These are phyloP conservation scores for Leishmania tarentolae DNA, from an alignment of 208 protist genomes.

Conservation along the genomic window DNA sequence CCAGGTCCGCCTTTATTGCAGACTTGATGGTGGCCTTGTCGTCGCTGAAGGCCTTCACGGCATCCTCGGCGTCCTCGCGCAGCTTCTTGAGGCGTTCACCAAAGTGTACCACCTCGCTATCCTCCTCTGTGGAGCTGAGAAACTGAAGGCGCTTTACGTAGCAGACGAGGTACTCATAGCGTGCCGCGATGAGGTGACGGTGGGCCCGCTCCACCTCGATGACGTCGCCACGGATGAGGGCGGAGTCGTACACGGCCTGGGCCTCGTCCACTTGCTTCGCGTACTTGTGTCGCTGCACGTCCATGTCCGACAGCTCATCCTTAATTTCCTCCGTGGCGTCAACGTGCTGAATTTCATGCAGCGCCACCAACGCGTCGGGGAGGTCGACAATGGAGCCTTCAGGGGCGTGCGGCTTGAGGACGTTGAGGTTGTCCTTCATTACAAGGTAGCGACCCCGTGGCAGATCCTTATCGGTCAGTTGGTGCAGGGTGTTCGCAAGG, in stretches of 20 bases:
- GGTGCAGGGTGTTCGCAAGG: slow-evolving; percentile 45
- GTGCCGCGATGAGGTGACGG: slow-evolving; percentile 74
- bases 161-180: slow-evolving; percentile 70
- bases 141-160: slow-evolving; percentile 58
- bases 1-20: slow-evolving; percentile 52
- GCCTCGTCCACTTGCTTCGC: slow-evolving; percentile 48
- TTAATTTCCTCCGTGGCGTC: slow-evolving; percentile 61
- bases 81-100: slow-evolving; percentile 50
- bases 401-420: slow-evolving; percentile 53
- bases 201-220: slow-evolving; percentile 76
- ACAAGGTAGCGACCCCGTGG: slow-evolving; percentile 67
- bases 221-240: slow-evolving; percentile 56
- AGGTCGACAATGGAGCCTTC: slow-evolving; percentile 42
- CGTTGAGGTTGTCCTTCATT: slow-evolving; percentile 60
- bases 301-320: slow-evolving; percentile 70
- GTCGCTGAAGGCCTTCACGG: slow-evolving; percentile 48
- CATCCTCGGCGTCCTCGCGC: slow-evolving; percentile 57
- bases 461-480: slow-evolving; percentile 46
- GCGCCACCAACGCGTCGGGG: slow-evolving; percentile 47
- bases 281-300: slow-evolving; percentile 40
- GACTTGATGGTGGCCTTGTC: slow-evolving; percentile 44
- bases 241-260: slow-evolving; percentile 47
- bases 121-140: slow-evolving; percentile 36
- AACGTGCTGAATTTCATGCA: slow-evolving; percentile 77
- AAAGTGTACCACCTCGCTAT: slow-evolving; percentile 49